phyloP scores from a whole-genome alignment of 1,139 yeast species.

The Nakaseomyces glabratus region DNA sequence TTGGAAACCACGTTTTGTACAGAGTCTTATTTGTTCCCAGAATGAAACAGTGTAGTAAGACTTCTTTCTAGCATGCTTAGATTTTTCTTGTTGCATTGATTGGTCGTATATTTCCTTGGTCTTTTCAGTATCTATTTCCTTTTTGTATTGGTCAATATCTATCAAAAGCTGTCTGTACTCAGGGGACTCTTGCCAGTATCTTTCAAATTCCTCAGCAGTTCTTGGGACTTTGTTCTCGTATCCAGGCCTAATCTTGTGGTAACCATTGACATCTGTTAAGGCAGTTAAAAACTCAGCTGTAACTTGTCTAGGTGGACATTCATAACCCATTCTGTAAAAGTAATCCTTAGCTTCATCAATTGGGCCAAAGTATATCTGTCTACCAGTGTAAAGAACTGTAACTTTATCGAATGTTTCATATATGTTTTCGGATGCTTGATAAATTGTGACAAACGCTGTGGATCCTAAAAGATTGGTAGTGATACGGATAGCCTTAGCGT shows the following conservation, averaged over 20 bases:
- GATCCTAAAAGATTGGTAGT: constrained; percentile 34
- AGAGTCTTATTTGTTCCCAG: constrained; percentile 39
- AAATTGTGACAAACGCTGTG: constrained; percentile 38
- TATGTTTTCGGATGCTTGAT: constrained; percentile 42
- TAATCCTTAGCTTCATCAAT: constrained; percentile 37
- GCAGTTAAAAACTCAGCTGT: constrained; percentile 56
- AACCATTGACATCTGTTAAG: constrained; percentile 38
- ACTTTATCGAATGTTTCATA: constrained; percentile 42
- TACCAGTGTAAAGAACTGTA: constrained; percentile 37
- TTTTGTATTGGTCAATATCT: constrained; percentile 41
- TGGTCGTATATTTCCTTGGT: constrained; percentile 34
- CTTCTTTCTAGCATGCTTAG: constrained; percentile 32
- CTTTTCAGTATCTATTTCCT: constrained; percentile 34
- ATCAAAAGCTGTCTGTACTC: constrained; percentile 37
- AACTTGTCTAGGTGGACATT: constrained; percentile 47
- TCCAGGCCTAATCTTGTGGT: constrained; percentile 35
- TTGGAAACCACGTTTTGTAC: constrained; percentile 43
- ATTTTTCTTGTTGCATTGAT: constrained; percentile 38
- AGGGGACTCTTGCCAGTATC: constrained; percentile 53
- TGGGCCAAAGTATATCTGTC: constrained; percentile 38
- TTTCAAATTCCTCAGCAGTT: constrained; percentile 60
- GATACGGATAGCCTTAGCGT: constrained; percentile 37
- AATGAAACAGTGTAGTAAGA: constrained; percentile 42
- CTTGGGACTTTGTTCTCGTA: constrained; percentile 56
- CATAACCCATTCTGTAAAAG: constrained; percentile 42